Evolutionary conservation across 2,329 filamentous ascomycete species (phyloP).

Genomic region (Penicillium sp.): DNA sequence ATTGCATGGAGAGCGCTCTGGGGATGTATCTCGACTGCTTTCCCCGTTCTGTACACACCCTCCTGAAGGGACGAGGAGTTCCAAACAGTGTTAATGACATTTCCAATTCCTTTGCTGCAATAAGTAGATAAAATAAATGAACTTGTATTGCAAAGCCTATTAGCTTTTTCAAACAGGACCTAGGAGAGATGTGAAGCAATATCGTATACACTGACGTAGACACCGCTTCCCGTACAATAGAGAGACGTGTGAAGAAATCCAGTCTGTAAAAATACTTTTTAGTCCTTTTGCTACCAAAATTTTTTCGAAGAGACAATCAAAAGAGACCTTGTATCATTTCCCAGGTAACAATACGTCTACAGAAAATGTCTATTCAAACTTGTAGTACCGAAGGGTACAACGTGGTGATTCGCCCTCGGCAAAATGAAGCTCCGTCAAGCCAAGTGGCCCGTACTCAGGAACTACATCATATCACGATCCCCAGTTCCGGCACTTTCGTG

Average conservation of each 20-base stretch:
- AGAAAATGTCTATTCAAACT: neutral
- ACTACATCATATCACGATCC: constrained; percentile 21
- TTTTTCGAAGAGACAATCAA: no score
- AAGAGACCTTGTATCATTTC: no score
- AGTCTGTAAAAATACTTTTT: neutral
- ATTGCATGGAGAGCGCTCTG: constrained; percentile 34
- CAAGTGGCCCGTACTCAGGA: constrained; percentile 37
- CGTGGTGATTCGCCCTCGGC: constrained; percentile 28
- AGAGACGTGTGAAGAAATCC: neutral
- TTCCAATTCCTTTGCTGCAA: neutral
- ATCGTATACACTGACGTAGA: no score
- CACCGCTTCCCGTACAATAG: no score
- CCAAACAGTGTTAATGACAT: constrained; percentile 23
- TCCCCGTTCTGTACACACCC: constrained; percentile 35
- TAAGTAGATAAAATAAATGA: neutral
- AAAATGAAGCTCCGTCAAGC: constrained; percentile 40
- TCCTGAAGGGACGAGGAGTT: constrained; percentile 19
- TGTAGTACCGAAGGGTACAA: neutral
- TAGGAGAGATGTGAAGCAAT: no score
- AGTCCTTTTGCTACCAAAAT: no score
- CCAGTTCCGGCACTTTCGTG: constrained; percentile 2
- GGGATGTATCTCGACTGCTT: constrained; percentile 27
- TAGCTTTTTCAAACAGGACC: no score
- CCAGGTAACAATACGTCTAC: neutral
- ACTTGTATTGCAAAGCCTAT: neutral